A percentile compares a stretch with the other conserved stretches of the same genome.
These are phyloP conservation scores for Eucalyptus polyanthemos DNA, from an alignment of 345 rosid species.

Conservation along the genomic window DNA sequence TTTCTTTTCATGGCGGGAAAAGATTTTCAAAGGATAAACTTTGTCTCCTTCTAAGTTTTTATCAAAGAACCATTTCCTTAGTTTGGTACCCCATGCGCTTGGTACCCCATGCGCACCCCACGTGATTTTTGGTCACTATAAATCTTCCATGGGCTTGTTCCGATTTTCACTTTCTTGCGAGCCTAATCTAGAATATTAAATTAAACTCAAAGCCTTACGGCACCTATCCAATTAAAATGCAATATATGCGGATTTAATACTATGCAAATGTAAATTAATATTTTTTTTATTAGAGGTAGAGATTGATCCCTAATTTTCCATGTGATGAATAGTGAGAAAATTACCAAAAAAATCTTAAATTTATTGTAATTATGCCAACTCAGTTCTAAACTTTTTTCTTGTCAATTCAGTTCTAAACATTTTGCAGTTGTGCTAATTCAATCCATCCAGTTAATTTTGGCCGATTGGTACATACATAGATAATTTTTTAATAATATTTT, in stretches of 20 bases:
- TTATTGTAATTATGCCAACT: too few species aligned
- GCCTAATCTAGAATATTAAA: background rate
- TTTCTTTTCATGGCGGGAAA: background rate
- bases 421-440: too few species aligned
- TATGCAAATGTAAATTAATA: background rate
- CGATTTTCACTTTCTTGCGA: background rate
- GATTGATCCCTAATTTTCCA: background rate
- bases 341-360: too few species aligned
- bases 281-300: background rate
- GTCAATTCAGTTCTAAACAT: too few species aligned
- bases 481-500: too few species aligned
- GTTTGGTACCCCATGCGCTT: background rate
- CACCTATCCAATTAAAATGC: background rate
- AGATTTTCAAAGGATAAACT: background rate
- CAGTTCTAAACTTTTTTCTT: too few species aligned
- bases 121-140: background rate
- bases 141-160: background rate
- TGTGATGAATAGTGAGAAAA: background rate
- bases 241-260: background rate
- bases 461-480: rapidly evolving
- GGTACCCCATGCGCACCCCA: background rate
- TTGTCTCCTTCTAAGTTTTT: background rate
- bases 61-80: background rate
- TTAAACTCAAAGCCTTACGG: background rate
- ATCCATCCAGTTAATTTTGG: too few species aligned